Conservation (phyloP, 1,284 basidiomycete species). For the Puccinia brachypodii region DNA sequence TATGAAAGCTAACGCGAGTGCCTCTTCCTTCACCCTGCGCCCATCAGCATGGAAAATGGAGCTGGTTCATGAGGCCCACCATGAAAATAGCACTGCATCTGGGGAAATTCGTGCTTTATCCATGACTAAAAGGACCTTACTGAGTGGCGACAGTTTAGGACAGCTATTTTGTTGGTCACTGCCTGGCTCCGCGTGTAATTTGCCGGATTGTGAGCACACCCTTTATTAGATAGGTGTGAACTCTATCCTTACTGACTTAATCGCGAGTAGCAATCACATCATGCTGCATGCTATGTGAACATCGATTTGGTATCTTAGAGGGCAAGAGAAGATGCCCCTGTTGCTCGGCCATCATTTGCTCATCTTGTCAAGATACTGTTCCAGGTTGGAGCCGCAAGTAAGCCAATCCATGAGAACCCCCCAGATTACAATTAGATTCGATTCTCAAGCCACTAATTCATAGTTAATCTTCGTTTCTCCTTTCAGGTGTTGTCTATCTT, state of each 20-base stretch:
- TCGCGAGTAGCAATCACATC: conserved; percentile 23
- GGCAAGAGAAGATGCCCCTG: conserved; percentile 23
- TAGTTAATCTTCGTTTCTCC: not conserved
- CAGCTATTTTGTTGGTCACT: conserved; percentile 54
- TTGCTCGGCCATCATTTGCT: conserved; percentile 46
- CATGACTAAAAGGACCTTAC: conserved; percentile 43
- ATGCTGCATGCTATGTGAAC: conserved; percentile 40
- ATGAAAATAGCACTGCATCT: not conserved
- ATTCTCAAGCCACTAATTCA: not conserved
- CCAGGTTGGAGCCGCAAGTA: conserved; percentile 26
- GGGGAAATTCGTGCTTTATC: conserved; percentile 8
- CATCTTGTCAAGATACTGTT: conserved; percentile 35
- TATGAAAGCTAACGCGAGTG: not conserved
- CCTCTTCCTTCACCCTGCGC: not conserved
- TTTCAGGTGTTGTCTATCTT: conserved; percentile 24
- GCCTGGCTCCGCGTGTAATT: conserved; percentile 53
- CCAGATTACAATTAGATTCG: not conserved
- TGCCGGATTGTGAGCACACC: conserved; percentile 49
- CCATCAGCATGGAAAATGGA: conserved; percentile 47
- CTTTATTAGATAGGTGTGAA: not conserved
- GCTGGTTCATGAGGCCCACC: conserved; percentile 8
- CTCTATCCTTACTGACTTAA: not conserved
- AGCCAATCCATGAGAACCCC: not conserved
- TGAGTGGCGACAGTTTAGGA: conserved; percentile 54
- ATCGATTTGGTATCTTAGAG: conserved; percentile 42